Evolutionary conservation across 352 stramenopile genomes (phyloP).

Genomic region (Pythium brassicae): DNA sequence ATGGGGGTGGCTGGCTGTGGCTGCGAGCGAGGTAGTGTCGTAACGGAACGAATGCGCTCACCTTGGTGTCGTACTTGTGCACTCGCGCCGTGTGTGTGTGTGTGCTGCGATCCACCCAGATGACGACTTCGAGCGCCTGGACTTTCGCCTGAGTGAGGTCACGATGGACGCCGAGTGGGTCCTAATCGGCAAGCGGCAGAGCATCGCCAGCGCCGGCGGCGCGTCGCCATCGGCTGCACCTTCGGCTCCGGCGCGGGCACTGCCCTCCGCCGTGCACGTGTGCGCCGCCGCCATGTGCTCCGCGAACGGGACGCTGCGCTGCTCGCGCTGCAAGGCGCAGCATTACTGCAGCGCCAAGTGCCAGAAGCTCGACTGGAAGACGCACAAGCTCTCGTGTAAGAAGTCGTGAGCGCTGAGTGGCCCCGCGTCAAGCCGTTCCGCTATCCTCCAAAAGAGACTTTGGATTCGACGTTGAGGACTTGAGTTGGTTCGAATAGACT

Average conservation of each 20-base stretch:
- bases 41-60: not conserved
- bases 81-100: no score
- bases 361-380: conserved; percentile 82
- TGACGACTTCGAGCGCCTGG: conserved; percentile 78
- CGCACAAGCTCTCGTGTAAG: conserved; percentile 69
- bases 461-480: no score
- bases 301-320: conserved; percentile 65
- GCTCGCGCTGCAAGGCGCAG: conserved; percentile 77
- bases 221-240: conserved; percentile 23
- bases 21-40: no score
- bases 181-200: conserved; percentile 53
- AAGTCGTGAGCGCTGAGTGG: conserved; percentile 6
- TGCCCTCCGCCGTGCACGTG: conserved; percentile 35
- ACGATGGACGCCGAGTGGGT: conserved; percentile 65
- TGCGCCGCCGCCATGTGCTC: conserved; percentile 70
- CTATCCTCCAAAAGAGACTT: no score
- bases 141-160: conserved; percentile 72
- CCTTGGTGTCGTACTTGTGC: no score
- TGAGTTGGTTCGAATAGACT: no score
- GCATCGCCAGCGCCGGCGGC: conserved; percentile 18
- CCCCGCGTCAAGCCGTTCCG: no score
- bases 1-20: not conserved
- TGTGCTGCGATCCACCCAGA: conserved; percentile 23
- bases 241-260: conserved; percentile 21
- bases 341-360: conserved; percentile 84